A percentile compares a stretch with the other conserved stretches of the same genome.
phyloP scores from a whole-genome alignment of 768 basidiomycete genomes.

The Kockovaella imperatae region DNA sequence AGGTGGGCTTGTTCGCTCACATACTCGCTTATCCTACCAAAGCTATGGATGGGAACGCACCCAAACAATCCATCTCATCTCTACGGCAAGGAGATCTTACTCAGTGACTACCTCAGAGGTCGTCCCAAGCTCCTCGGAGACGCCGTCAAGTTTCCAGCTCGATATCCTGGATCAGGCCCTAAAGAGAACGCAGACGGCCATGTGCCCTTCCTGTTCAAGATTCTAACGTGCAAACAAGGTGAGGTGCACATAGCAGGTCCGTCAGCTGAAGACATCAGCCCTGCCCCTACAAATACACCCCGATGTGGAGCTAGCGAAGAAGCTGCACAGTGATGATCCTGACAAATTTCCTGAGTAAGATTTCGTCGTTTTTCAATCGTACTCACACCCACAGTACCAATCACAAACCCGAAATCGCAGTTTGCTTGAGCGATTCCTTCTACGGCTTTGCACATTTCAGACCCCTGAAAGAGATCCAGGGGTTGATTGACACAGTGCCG shows the following conservation, averaged over 20 bases:
- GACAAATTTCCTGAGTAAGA: constrained; percentile 32
- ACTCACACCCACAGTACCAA: constrained; percentile 15
- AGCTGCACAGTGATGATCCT: constrained; percentile 32
- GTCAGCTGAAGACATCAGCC: constrained; percentile 7
- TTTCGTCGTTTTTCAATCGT: neutral
- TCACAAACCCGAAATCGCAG: constrained; percentile 50
- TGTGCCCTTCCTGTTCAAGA: constrained; percentile 39
- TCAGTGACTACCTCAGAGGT: constrained; percentile 13
- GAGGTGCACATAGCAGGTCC: neutral
- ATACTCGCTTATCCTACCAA: neutral
- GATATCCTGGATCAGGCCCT: neutral
- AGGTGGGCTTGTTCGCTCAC: constrained; percentile 12
- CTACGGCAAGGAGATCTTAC: constrained; percentile 4
- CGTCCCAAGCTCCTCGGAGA: constrained; percentile 19
- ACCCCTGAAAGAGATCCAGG: constrained; percentile 64
- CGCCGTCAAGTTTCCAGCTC: constrained; percentile 6
- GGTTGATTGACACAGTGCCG: too few relatives aligned
- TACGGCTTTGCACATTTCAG: constrained; percentile 83
- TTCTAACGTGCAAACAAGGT: constrained; percentile 37
- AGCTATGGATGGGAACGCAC: constrained; percentile 41
- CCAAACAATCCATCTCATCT: constrained; percentile 32
- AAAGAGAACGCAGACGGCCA: constrained; percentile 15
- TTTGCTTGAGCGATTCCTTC: constrained; percentile 76
- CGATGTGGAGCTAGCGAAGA: constrained; percentile 30
- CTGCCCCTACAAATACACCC: constrained; percentile 42